phyloP scores from a whole-genome alignment of 2,329 filamentous ascomycete species.

The Akanthomyces lecanii region DNA sequence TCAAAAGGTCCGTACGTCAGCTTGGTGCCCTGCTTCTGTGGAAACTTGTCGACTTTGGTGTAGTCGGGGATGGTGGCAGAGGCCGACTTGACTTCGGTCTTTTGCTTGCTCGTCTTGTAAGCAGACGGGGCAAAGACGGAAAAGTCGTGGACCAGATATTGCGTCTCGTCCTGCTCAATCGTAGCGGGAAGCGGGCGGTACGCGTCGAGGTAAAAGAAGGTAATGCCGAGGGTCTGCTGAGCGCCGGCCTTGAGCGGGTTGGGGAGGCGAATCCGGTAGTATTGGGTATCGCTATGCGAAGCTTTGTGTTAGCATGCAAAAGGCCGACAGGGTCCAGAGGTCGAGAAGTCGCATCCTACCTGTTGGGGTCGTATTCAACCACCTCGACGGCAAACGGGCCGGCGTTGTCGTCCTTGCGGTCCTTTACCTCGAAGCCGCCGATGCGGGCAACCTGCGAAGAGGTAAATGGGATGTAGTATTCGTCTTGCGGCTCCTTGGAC shows the following conservation, averaged over 20 bases:
- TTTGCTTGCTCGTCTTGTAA: constrained; percentile 86
- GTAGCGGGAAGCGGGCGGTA: constrained; percentile 73
- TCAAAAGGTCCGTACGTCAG: constrained; percentile 89
- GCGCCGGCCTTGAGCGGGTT: constrained; percentile 68
- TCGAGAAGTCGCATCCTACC: constrained; percentile 34
- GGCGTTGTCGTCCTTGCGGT: constrained; percentile 74
- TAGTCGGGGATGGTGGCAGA: constrained; percentile 77
- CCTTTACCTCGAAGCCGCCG: constrained; percentile 84
- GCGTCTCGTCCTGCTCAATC: constrained; percentile 79
- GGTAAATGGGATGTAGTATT: constrained; percentile 90
- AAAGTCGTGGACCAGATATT: constrained; percentile 83
- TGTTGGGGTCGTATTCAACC: constrained; percentile 61
- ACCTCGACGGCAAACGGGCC: constrained; percentile 65
- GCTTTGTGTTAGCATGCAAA: constrained; percentile 19
- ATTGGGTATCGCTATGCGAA: constrained; percentile 63
- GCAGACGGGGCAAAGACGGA: constrained; percentile 79
- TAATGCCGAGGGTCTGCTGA: constrained; percentile 83
- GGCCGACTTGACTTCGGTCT: constrained; percentile 92
- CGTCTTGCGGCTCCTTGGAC: constrained; percentile 70
- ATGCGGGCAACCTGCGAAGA: constrained; percentile 69
- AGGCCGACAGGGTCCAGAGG: neutral
- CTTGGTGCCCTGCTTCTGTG: constrained; percentile 77
- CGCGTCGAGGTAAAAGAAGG: constrained; percentile 75
- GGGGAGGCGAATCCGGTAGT: constrained; percentile 78
- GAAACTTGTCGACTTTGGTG: constrained; percentile 66